Evolutionary conservation across 306 rosid species (phyloP), one percentile per base, ranked within the genome.

Genomic region (Malus fusca): DNA sequence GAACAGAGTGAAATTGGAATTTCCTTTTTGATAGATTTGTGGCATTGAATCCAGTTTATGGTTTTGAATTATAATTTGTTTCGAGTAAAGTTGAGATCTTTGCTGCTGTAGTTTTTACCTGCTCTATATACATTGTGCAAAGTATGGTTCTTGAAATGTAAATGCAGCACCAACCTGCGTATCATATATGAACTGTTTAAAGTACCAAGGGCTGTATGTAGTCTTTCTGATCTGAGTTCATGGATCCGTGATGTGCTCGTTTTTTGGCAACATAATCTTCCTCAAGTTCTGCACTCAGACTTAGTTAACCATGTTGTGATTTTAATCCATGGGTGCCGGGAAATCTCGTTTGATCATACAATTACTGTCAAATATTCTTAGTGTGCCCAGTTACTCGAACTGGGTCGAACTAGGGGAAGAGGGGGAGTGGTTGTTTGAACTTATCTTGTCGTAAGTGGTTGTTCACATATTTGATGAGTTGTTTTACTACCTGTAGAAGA

Each of bases 31-130:
- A 55, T 66, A 40, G 52, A 66, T 63, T 80, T 66, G 60, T 60
- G 74, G 21, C 30, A 23, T 48, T 73, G 44, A 52, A 62, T 17
- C 5, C 30, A 33, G 33, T 30, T 22, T 3, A 14, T 64, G 69
- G 80, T 69, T 60, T 56, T 78, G 48, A 55, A 53, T 23, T 6
- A 51, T 51, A 23, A 23, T 78, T 19, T 22, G 46, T 73, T 61
- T 43, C 19, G 22, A 43, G 69, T 61, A 44, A 61, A 62, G 26
- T 74, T 62, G 77, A 43, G 77, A 62, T 74, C 46, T 74, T 62
- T n/a, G 15, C 61, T 19, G 3, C 25, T 73, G 0, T 59, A 35
- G 52, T 22, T 35, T 19, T 25, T 11, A 8, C 40, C 18, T 66
- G 70, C 28, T 33, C 25, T 17, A 18, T 26, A 30, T 40, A 42